Conservation (phyloP, 1,284 basidiomycete species). For the Puccinia coronata region DNA sequence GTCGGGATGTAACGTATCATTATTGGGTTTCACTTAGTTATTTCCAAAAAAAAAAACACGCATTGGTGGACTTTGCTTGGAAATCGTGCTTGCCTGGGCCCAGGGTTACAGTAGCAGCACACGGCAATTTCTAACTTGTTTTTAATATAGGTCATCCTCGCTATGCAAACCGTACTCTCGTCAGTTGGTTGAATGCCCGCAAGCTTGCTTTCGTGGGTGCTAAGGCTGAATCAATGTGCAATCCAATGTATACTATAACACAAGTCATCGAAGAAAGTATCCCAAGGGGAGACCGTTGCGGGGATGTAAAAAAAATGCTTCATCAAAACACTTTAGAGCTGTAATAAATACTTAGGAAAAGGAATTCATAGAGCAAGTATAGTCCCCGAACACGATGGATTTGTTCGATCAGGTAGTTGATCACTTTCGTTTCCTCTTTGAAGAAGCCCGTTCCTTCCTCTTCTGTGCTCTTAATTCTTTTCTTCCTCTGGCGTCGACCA, state of each 20-base stretch:
- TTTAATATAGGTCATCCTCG: neutral
- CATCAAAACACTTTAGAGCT: neutral
- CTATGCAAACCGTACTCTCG: neutral
- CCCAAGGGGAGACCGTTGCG: too few relatives aligned
- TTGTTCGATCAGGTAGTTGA: neutral
- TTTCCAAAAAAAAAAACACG: too few relatives aligned
- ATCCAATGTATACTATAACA: too few relatives aligned
- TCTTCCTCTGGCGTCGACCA: slow-evolving; percentile 70
- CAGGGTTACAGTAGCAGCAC: neutral
- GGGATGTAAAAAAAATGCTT: neutral
- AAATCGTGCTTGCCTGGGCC: too few relatives aligned
- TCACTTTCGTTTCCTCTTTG: slow-evolving; percentile 52
- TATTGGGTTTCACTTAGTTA: too few relatives aligned
- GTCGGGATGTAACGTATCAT: too few relatives aligned
- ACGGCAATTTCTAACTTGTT: neutral
- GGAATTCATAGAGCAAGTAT: neutral
- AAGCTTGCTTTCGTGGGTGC: neutral
- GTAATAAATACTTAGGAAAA: neutral
- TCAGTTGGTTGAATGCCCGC: neutral
- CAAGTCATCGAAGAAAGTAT: too few relatives aligned
- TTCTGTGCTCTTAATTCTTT: slow-evolving; percentile 57
- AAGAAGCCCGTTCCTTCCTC: slow-evolving; percentile 54
- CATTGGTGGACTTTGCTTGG: too few relatives aligned
- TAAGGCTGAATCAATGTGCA: neutral
- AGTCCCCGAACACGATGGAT: neutral